phyloP scores from a whole-genome alignment of 805 yeast species.

The Lipomyces oligophaga region DNA sequence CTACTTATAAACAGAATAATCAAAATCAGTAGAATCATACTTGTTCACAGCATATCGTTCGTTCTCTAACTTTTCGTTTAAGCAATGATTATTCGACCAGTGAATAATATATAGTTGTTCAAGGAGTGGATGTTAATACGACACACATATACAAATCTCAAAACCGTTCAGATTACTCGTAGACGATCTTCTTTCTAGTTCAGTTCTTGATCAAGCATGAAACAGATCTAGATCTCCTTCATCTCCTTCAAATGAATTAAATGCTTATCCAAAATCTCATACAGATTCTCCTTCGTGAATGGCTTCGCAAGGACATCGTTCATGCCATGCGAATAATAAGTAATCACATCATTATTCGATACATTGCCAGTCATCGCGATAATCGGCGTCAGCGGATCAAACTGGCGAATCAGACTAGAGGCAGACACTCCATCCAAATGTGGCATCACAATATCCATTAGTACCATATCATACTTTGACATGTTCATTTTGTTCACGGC shows the following conservation, averaged over 20 bases:
- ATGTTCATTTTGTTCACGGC: conserved; percentile 84
- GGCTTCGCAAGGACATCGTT: conserved; percentile 92
- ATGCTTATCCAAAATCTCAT: conserved; percentile 64
- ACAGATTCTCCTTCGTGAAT: conserved; percentile 81
- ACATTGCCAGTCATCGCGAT: conserved; percentile 93
- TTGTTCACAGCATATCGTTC: too few species aligned
- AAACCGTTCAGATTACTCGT: too few species aligned
- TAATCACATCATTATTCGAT: conserved; percentile 73
- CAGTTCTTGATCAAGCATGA: too few species aligned
- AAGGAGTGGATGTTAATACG: too few species aligned
- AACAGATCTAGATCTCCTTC: conserved; percentile 28
- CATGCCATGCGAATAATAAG: conserved; percentile 48
- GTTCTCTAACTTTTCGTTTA: too few species aligned
- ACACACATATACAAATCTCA: too few species aligned
- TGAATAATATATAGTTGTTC: too few species aligned
- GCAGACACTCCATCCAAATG: conserved; percentile 70
- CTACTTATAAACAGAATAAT: too few species aligned
- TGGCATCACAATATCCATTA: conserved; percentile 58
- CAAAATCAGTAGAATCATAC: too few species aligned
- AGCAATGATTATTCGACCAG: too few species aligned
- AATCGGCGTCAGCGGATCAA: conserved; percentile 81
- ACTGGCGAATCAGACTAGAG: conserved; percentile 78
- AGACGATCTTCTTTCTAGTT: too few species aligned
- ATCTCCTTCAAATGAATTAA: conserved; percentile 32
- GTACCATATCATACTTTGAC: conserved; percentile 47